Conservation (phyloP, 2,329 filamentous ascomycete species). For the Huntiella moniliformis region DNA sequence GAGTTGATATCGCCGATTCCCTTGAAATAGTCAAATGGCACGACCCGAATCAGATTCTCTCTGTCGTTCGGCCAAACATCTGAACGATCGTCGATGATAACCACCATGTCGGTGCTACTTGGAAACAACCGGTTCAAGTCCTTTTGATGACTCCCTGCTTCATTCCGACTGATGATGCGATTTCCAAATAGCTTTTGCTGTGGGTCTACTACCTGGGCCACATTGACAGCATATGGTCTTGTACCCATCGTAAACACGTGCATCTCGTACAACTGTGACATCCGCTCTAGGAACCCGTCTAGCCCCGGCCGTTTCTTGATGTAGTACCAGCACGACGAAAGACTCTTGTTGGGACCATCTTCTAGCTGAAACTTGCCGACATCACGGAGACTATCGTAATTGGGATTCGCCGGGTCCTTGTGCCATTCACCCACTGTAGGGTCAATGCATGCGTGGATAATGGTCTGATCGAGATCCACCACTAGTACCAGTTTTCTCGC, state of each 20-base stretch:
- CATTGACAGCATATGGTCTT: constrained; percentile 80
- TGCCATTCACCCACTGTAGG: constrained; percentile 95
- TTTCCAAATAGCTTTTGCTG: constrained; percentile 80
- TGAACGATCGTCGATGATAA: constrained; percentile 92
- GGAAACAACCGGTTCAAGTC: constrained; percentile 81
- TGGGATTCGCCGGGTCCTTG: constrained; percentile 69
- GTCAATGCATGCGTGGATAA: constrained; percentile 95
- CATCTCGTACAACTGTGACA: constrained; percentile 73
- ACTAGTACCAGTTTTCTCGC: constrained; percentile 78
- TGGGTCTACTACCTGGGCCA: constrained; percentile 84
- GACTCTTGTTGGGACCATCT: constrained; percentile 60
- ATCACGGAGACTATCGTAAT: constrained; percentile 76
- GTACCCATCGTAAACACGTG: constrained; percentile 99
- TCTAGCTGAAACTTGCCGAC: constrained; percentile 75
- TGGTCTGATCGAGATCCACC: constrained; percentile 93
- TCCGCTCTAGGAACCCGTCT: constrained; percentile 55
- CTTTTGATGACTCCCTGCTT: constrained; percentile 89
- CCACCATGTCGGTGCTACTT: constrained; percentile 95
- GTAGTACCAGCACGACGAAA: constrained; percentile 79
- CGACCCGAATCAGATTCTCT: constrained; percentile 83
- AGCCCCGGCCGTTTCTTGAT: constrained; percentile 91
- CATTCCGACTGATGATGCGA: constrained; percentile 86
- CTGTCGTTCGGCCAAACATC: constrained; percentile 90
- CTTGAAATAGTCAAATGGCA: constrained; percentile 92
- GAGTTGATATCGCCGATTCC: constrained; percentile 98